phyloP scores from a whole-genome alignment of 129 eudicot genomes.

The Escallonia rubra region DNA sequence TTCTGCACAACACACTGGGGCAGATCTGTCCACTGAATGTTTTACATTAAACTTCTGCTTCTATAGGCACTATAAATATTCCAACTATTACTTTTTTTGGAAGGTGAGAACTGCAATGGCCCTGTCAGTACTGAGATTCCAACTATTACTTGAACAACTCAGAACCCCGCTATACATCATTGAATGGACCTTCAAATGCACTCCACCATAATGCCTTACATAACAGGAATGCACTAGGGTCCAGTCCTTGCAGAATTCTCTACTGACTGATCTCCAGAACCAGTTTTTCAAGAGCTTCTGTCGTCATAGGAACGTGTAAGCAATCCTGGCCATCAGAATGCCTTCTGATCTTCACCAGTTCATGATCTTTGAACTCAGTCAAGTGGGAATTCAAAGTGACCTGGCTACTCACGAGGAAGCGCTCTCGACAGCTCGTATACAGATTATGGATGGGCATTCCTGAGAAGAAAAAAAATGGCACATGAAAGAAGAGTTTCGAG shows the following conservation, averaged over 20 bases:
- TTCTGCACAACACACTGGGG: no score
- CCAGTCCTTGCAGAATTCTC: background rate
- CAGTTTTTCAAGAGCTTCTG: constrained; percentile 79
- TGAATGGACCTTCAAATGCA: no score
- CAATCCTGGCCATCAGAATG: constrained; percentile 92
- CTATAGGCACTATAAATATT: no score
- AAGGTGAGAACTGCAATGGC: no score
- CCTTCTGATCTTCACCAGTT: constrained; percentile 74
- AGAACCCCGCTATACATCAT: no score
- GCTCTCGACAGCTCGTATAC: constrained; percentile 78
- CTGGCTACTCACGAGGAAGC: constrained; percentile 88
- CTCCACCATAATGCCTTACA: no score
- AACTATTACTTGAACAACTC: no score
- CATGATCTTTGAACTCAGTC: constrained; percentile 92
- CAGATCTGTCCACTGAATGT: no score
- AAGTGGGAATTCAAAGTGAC: constrained; percentile 86
- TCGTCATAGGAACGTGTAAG: constrained; percentile 67
- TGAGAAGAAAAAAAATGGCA: constrained; percentile 18
- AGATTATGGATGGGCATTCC: constrained; percentile 75
- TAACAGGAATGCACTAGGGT: no score
- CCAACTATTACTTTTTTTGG: no score
- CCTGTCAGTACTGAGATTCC: no score
- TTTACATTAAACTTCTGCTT: no score
- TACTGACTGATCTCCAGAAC: constrained; percentile 59
- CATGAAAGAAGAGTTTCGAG: background rate